Evolutionary conservation across 805 yeast species (phyloP), one percentile per base, ranked within the genome.

Genomic region (Schwanniomyces pseudopolymorphus): DNA sequence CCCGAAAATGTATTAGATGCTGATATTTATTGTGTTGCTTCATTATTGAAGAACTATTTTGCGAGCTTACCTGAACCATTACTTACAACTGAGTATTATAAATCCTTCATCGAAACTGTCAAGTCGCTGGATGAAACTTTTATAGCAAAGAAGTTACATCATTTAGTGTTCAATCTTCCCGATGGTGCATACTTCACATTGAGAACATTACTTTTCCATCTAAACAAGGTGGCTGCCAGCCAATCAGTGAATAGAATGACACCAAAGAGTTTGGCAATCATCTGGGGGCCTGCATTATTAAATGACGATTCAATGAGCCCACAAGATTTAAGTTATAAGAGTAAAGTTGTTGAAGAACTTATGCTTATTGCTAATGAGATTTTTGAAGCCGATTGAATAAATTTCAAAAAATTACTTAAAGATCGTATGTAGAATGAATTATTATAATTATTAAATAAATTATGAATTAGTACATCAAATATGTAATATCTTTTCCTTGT

Each of bases 171-270:
- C 70, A 87, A 87, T 54, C 76, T 94, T 45, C 97, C 97, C 0
- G 99, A 94, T 67, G 94, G 96, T 1, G 89, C 92, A 47, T 94
- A 94, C 64, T 91, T 96, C 75, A 91, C 98, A 0, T 74, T 94
- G 55, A 74, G 97, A 53, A 82, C 89, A 28, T 70, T 94, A 53
- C 71, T 91, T 1, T 89, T 92, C 75, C 99, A 94, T 64, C 78
- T 94, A 50, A 83, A 85, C 51, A 79, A 85, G 46, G 84, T 94
- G 11, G 81, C 85, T 33, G 77, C 78, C 24, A 74, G 82, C 46
- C 84, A 83, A 57, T 74, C 75, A 17, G 55, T 67, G 28, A 89
- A 90, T 61, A 78, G 94, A 61, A 94, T 94, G 99, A 83, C 83
- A 40, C 75, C 84, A 47, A 84, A 85, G 58, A 85, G 87, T 49